Evolutionary conservation across 2,329 filamentous ascomycete species (phyloP).

Genomic region (Fusarium dimerum): DNA sequence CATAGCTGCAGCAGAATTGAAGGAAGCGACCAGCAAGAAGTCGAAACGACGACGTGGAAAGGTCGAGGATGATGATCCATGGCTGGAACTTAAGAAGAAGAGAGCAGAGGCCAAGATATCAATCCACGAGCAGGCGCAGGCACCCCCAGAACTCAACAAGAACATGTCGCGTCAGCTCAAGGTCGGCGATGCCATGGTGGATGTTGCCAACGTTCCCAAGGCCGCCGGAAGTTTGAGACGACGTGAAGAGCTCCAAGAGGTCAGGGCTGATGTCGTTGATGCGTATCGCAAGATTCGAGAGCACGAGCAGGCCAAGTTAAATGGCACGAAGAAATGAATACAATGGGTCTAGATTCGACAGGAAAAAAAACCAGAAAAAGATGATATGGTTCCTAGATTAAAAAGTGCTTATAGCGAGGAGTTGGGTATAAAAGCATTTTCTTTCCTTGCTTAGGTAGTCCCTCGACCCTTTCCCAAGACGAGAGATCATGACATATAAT

Average conservation of each 20-base stretch:
- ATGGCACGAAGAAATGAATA: conserved; percentile 5
- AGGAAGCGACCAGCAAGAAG: conserved; percentile 35
- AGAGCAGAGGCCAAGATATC: conserved; percentile 56
- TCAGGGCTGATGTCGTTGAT: conserved; percentile 38
- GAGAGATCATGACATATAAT: no score
- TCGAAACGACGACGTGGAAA: conserved; percentile 50
- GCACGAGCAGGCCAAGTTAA: conserved; percentile 39
- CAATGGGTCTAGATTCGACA: background rate
- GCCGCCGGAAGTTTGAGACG: conserved; percentile 41
- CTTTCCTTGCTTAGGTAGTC: background rate
- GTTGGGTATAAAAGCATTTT: background rate
- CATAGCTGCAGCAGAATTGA: conserved; percentile 45
- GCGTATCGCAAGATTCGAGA: conserved; percentile 41
- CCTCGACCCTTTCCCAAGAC: background rate
- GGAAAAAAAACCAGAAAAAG: background rate
- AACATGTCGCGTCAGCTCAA: conserved; percentile 35
- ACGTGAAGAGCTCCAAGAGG: conserved; percentile 40
- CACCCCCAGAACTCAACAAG: conserved; percentile 72
- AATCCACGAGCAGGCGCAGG: conserved; percentile 65
- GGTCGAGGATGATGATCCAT: conserved; percentile 67
- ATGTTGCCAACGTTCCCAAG: conserved; percentile 40
- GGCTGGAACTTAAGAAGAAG: conserved; percentile 71
- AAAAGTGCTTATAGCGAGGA: background rate
- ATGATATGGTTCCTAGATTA: no score
- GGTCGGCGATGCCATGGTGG: conserved; percentile 35